phyloP scores from a whole-genome alignment of 1,284 basidiomycete species.

The Porogramme epimiltina region DNA sequence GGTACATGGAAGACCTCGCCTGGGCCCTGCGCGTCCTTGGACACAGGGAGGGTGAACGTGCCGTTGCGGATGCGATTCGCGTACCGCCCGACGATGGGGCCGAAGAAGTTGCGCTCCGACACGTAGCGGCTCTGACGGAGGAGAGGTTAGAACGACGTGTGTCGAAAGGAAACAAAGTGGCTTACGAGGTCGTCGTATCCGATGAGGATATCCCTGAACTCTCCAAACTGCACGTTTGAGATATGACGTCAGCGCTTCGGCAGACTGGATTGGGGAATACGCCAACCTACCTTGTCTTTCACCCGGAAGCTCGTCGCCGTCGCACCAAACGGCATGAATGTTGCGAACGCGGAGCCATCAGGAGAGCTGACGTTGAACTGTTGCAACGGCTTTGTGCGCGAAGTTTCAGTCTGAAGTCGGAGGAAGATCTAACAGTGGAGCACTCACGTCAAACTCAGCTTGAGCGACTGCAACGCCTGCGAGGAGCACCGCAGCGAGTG shows the following conservation, averaged over 20 bases:
- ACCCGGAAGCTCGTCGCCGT: slow-evolving; percentile 54
- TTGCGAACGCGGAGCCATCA: slow-evolving; percentile 53
- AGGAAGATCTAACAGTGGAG: background rate
- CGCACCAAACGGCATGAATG: slow-evolving; percentile 53
- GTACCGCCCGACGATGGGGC: slow-evolving; percentile 50
- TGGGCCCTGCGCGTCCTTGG: slow-evolving; percentile 44
- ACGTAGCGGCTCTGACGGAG: slow-evolving; percentile 32
- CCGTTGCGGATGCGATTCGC: slow-evolving; percentile 57
- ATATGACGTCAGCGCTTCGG: background rate
- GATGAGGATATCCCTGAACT: slow-evolving; percentile 42
- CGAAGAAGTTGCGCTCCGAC: slow-evolving; percentile 52
- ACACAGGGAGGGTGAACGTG: slow-evolving; percentile 58
- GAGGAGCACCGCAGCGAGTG: background rate
- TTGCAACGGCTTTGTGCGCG: background rate
- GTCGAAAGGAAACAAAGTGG: background rate
- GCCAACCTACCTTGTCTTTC: slow-evolving; percentile 45
- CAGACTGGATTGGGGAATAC: background rate
- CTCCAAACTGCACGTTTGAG: background rate
- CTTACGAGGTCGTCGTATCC: slow-evolving; percentile 55
- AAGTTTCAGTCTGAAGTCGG: background rate
- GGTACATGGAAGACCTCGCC: slow-evolving; percentile 52
- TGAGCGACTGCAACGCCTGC: background rate
- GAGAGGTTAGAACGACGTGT: slow-evolving; percentile 27
- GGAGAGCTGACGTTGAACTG: slow-evolving; percentile 43
- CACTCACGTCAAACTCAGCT: background rate